phyloP scores from a whole-genome alignment of 129 eudicot species.

The Tanacetum coccineum region DNA sequence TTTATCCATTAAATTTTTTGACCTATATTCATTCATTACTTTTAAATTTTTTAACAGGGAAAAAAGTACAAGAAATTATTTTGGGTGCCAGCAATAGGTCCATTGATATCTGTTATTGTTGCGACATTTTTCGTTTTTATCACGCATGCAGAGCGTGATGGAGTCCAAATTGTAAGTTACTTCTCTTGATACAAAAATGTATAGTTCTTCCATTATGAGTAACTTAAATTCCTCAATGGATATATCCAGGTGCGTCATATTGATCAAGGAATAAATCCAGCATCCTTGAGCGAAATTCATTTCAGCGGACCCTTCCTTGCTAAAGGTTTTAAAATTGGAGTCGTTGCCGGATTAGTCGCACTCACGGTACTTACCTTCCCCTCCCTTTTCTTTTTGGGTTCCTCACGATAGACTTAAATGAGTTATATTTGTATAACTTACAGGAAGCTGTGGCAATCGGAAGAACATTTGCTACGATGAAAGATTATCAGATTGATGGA shows the following conservation, averaged over 20 bases:
- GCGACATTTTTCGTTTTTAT: constrained; percentile 50
- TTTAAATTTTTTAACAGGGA: constrained; percentile 25
- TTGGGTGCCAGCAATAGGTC: constrained; percentile 64
- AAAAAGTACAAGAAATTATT: constrained; percentile 49
- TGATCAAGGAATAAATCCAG: constrained; percentile 44
- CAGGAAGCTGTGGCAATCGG: constrained; percentile 80
- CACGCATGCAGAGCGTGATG: constrained; percentile 49
- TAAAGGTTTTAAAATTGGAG: constrained; percentile 55
- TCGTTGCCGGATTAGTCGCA: constrained; percentile 51
- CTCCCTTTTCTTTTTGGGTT: not conserved
- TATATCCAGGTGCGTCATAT: constrained; percentile 45
- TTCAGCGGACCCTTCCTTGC: constrained; percentile 39
- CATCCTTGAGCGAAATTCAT: constrained; percentile 34
- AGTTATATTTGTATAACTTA: not conserved
- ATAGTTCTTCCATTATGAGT: not conserved
- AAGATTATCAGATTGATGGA: constrained; percentile 57
- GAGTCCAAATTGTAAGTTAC: constrained; percentile 50
- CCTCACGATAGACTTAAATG: not conserved
- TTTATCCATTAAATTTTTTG: constrained; percentile 17
- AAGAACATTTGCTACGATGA: constrained; percentile 70
- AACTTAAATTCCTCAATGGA: not conserved
- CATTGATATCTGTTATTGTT: constrained; percentile 52
- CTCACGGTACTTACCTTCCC: constrained; percentile 24
- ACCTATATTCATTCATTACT: not conserved
- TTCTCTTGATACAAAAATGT: not conserved